Conservation (phyloP, 345 rosid species). For the Syzygium aqueum region DNA sequence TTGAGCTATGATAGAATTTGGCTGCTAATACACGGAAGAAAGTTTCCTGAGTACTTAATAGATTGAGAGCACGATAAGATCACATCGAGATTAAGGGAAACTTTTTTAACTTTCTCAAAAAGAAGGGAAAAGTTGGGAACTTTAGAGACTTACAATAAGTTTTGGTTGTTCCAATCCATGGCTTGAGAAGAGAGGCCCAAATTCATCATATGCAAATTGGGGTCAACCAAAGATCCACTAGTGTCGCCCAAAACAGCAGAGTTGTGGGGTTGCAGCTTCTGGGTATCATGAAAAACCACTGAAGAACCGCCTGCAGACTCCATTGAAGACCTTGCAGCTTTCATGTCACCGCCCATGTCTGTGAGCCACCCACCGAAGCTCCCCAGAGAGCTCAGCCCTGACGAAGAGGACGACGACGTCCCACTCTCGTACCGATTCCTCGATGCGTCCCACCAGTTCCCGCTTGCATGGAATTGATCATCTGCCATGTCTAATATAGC, state of each 20-base stretch:
- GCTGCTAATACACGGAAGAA: not conserved
- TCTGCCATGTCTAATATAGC: slow-evolving; percentile 41
- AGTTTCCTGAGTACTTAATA: not conserved
- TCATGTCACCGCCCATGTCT: slow-evolving; percentile 33
- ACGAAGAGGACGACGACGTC: slow-evolving; percentile 30
- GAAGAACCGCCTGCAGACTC: slow-evolving; percentile 48
- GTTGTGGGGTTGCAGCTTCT: slow-evolving; percentile 21
- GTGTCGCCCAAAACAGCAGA: slow-evolving; percentile 10
- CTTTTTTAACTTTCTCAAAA: not conserved
- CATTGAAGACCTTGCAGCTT: slow-evolving; percentile 39
- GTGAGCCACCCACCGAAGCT: slow-evolving; percentile 45
- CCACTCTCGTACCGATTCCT: slow-evolving; percentile 34
- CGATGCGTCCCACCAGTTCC: slow-evolving; percentile 66
- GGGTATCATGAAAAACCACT: slow-evolving; percentile 39
- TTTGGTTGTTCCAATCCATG: slow-evolving; percentile 81
- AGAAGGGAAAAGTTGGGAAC: not conserved
- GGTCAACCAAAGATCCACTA: slow-evolving; percentile 11
- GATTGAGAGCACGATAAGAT: not conserved
- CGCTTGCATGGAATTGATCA: slow-evolving; percentile 31
- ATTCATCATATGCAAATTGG: slow-evolving; percentile 71
- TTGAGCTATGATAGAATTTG: not conserved
- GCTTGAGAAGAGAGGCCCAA: slow-evolving; percentile 79
- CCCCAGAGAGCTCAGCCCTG: slow-evolving; percentile 29
- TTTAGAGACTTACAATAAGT: slow-evolving; percentile 45
- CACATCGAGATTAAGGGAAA: not conserved